Evolutionary conservation across 768 basidiomycete species (phyloP).

Genomic region (Mycena vitilis): DNA sequence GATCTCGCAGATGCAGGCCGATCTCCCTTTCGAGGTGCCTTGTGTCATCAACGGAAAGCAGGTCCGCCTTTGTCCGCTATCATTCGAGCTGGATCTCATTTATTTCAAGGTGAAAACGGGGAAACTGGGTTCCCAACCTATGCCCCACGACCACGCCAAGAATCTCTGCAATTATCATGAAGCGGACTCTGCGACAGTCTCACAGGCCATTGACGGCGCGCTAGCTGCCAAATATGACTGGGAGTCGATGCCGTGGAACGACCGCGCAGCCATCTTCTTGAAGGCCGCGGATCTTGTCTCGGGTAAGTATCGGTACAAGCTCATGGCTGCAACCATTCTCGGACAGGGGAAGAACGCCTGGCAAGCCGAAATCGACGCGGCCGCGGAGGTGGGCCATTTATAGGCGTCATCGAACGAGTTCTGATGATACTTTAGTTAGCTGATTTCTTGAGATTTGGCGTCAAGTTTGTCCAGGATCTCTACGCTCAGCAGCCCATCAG

Average conservation of each 20-base stretch:
- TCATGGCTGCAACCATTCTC: conserved; percentile 96
- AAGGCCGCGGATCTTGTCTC: conserved; percentile 97
- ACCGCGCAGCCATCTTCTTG: conserved; percentile 97
- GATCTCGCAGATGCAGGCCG: conserved; percentile 81
- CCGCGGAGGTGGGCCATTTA: conserved; percentile 81
- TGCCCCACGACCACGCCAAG: conserved; percentile 88
- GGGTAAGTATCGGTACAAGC: conserved; percentile 94
- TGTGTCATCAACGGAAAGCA: conserved; percentile 91
- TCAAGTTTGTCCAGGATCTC: conserved; percentile 96
- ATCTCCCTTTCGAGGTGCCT: conserved; percentile 92
- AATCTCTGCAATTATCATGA: conserved; percentile 90
- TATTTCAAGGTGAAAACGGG: conserved; percentile 79
- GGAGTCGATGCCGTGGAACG: conserved; percentile 97
- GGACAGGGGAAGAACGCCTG: conserved; percentile 99
- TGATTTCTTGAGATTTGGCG: conserved; percentile 97
- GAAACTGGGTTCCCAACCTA: conserved; percentile 78
- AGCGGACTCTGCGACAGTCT: conserved; percentile 81
- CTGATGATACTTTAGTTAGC: conserved; percentile 60
- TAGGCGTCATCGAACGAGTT: conserved; percentile 13
- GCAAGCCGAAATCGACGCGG: conserved; percentile 99
- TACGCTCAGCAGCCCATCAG: conserved; percentile 91
- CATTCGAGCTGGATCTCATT: conserved; percentile 2
- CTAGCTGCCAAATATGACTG: conserved; percentile 88
- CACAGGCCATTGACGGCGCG: conserved; percentile 86
- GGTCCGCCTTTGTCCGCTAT: conserved; percentile 54